Evolutionary conservation across 352 stramenopile genomes (phyloP), one percentile per base, ranked within the genome.

Genomic region (Phytophthora aleatoria): DNA sequence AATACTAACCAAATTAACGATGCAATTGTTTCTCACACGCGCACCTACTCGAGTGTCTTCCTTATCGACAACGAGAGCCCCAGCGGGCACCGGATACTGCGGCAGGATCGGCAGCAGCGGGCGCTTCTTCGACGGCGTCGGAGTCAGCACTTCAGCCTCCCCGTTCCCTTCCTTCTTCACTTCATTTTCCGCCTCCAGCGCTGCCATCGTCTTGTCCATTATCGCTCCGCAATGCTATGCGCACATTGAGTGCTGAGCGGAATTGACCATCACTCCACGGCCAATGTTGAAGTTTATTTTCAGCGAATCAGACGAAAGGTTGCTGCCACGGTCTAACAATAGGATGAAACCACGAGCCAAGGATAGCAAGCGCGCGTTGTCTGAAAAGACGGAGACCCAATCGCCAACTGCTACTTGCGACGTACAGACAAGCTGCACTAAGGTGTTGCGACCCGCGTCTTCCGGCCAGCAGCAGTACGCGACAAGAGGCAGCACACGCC

Each of bases 41-140:
- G 49, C 44, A 83, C 74, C 74, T 51, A 83, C 49, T 50, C 57
- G 74, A 53, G 50, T 71, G 5, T 69, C 58, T 35, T 80, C 71
- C 42, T 60, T 63, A 28, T 73, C 54, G 0, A 81, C 47, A 3
- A 59, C 66, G 9, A 83, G 62, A 24, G 50, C 49, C 2, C 74
- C 74, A 1, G 49, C 20, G 11, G 65, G 47, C 2, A 57, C 47
- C 26, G 62, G 54, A 44, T 75, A 57, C 3, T 50, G 41, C 5
- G 65, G 69, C 3, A 80, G 36, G 38, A 79, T 71, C 38, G 74
- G 69, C 11, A 74, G 55, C 39, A 69, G 35, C 15, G 45, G 36
- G 5, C 36, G 49, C 2, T 30, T 27, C 27, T 47, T 64, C 30
- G 44, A 49, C 52, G 36, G 13, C 27, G 33, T 13, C 11, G 7